Percentiles rank a stretch among this genome's conserved stretches.
Conservation (phyloP, 2,329 filamentous ascomycete genomes). For the Colletotrichum sp. region DNA sequence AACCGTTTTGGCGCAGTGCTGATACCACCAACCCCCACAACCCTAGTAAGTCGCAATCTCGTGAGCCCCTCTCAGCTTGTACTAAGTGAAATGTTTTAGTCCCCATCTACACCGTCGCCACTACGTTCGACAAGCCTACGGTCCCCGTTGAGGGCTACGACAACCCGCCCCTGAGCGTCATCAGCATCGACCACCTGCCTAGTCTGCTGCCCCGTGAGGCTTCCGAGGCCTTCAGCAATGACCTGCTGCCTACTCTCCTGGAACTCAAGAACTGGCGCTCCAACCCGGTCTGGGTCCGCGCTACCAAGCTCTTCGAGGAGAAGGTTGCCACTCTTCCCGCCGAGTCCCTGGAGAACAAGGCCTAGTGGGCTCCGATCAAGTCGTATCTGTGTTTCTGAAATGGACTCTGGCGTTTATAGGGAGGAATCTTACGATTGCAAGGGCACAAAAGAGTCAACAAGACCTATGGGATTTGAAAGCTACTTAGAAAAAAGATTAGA, state of each 20-base stretch:
- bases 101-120: slow-evolving; percentile 84
- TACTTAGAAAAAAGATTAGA: slow-evolving; percentile 4
- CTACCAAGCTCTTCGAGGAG: slow-evolving; percentile 83
- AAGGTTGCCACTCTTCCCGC: slow-evolving; percentile 73
- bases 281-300: slow-evolving; percentile 81
- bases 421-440: neutral
- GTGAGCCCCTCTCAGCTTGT: neutral
- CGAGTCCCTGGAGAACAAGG: slow-evolving; percentile 26
- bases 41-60: slow-evolving; percentile 18
- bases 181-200: slow-evolving; percentile 87
- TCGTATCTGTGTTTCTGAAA: slow-evolving; percentile 12
- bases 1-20: slow-evolving; percentile 47
- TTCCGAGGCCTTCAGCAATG: slow-evolving; percentile 82
- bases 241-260: slow-evolving; percentile 78
- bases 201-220: slow-evolving; percentile 85
- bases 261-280: slow-evolving; percentile 77
- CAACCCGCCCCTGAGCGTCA: slow-evolving; percentile 73
- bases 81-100: slow-evolving; percentile 41
- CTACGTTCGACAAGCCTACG: slow-evolving; percentile 88
- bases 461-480: neutral
- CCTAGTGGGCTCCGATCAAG: slow-evolving; percentile 15
- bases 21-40: slow-evolving; percentile 78
- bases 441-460: neutral
- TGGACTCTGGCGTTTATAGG: slow-evolving; percentile 8
- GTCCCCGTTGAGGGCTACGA: slow-evolving; percentile 70